A percentile compares a stretch with the other conserved stretches of the same genome.
Evolutionary conservation across 2,329 filamentous ascomycete genomes (phyloP).

Genomic region (Massarina eburnea): DNA sequence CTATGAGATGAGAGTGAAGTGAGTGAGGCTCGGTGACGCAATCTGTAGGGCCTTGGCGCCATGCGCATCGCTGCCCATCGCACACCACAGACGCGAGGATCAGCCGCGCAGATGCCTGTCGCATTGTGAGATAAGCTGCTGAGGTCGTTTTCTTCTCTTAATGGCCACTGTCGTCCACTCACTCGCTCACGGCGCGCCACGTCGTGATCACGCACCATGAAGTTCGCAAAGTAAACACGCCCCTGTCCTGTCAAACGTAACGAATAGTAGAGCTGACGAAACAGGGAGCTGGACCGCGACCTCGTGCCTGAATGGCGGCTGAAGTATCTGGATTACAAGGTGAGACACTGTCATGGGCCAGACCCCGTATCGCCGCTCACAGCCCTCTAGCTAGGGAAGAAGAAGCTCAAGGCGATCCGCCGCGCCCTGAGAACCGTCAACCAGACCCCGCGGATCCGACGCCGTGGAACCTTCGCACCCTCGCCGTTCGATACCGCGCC

Average conservation of each 20-base stretch:
- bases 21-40: too few relatives aligned
- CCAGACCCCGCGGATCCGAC: slow-evolving; percentile 51
- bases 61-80: too few relatives aligned
- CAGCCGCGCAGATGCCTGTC: too few relatives aligned
- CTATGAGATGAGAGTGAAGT: too few relatives aligned
- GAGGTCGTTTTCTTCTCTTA: too few relatives aligned
- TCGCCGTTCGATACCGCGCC: slow-evolving; percentile 41
- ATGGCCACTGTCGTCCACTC: too few relatives aligned
- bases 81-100: too few relatives aligned
- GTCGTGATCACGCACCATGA: slow-evolving; percentile 47
- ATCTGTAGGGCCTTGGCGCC: too few relatives aligned
- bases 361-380: slow-evolving; percentile 10
- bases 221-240: slow-evolving; percentile 61
- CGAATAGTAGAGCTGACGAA: slow-evolving; percentile 16
- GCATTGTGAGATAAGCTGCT: too few relatives aligned
- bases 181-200: background rate
- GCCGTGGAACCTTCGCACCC: slow-evolving; percentile 37
- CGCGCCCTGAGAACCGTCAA: slow-evolving; percentile 67
- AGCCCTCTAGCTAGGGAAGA: slow-evolving; percentile 68
- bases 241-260: too few relatives aligned
- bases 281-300: slow-evolving; percentile 77
- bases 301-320: slow-evolving; percentile 91
- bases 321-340: slow-evolving; percentile 95
- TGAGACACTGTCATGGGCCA: slow-evolving; percentile 30
- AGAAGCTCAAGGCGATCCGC: slow-evolving; percentile 81